Percentiles rank a stretch among this genome's conserved stretches.
These are phyloP conservation scores for Euphrasia confusa DNA, from an alignment of 257 asterid genomes.

Conservation along the genomic window DNA sequence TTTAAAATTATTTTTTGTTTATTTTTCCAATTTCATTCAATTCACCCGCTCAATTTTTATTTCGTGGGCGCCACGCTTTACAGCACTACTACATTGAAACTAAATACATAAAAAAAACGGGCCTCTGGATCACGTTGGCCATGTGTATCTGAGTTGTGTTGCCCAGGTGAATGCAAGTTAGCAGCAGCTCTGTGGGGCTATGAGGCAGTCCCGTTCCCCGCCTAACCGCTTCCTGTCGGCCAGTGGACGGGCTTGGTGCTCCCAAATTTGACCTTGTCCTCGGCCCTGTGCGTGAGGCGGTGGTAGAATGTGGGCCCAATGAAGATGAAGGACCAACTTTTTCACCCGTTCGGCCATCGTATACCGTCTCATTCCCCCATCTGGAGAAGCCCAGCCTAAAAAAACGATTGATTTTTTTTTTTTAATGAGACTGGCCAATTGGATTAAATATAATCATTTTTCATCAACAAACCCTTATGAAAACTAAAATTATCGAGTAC, in stretches of 20 bases:
- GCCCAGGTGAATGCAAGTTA: slow-evolving; percentile 88
- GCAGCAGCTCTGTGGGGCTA: slow-evolving; percentile 93
- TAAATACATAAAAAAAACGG: too few species aligned
- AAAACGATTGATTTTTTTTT: too few species aligned
- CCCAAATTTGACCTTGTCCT: slow-evolving; percentile 85
- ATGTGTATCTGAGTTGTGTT: slow-evolving; percentile 82
- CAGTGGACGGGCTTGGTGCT: slow-evolving; percentile 89
- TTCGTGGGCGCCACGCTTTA: too few species aligned
- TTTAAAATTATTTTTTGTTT: too few species aligned
- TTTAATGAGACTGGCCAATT: too few species aligned
- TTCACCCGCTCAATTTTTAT: too few species aligned
- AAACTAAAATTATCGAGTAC: slow-evolving; percentile 52
- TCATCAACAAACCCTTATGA: too few species aligned
- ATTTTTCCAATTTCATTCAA: too few species aligned
- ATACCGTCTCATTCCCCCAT: slow-evolving; percentile 90
- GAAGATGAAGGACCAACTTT: slow-evolving; percentile 57
- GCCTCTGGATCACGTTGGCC: slow-evolving; percentile 74
- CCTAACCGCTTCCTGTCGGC: slow-evolving; percentile 92
- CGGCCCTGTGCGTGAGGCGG: slow-evolving; percentile 91
- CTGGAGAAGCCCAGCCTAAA: slow-evolving; percentile 72
- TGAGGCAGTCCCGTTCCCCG: slow-evolving; percentile 89
- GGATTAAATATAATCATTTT: too few species aligned
- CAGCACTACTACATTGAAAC: too few species aligned
- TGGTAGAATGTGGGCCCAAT: slow-evolving; percentile 95
- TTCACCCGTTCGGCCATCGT: slow-evolving; percentile 78